phyloP scores from a whole-genome alignment of 306 rosid species.

The Casuarina cunninghamiana region DNA sequence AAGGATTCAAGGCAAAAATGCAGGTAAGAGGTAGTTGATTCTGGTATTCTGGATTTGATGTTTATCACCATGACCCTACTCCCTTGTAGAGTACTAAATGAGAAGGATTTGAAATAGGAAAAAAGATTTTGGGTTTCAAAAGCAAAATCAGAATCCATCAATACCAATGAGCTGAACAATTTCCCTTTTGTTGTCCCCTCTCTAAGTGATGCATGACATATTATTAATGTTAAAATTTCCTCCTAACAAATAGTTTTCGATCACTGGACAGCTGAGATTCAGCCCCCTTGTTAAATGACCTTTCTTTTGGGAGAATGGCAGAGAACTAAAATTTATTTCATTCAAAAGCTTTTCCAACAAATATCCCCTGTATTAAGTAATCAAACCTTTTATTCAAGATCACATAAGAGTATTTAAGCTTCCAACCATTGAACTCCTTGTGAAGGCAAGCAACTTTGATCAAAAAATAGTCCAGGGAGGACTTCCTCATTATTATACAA shows the following conservation, averaged over 20 bases:
- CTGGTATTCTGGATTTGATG: neutral
- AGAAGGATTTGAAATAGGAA: too few relatives aligned
- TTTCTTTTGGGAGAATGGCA: neutral
- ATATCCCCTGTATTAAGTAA: neutral
- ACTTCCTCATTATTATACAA: neutral
- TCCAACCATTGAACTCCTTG: neutral
- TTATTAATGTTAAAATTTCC: neutral
- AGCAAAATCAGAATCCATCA: neutral
- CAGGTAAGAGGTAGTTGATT: neutral
- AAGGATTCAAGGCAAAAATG: neutral
- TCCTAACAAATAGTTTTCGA: neutral
- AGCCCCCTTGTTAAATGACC: neutral
- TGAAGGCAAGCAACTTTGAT: neutral
- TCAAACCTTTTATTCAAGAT: neutral
- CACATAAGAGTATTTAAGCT: neutral
- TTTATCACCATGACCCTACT: neutral
- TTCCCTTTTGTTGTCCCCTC: neutral
- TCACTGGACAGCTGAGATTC: neutral
- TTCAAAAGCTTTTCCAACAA: neutral
- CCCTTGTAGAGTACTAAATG: neutral
- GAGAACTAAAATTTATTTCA: slow-evolving; percentile 1
- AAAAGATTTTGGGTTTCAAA: too few relatives aligned
- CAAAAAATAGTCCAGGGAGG: neutral
- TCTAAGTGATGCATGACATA: neutral
- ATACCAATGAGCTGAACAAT: neutral